A percentile compares a stretch with the other conserved stretches of the same genome.
phyloP scores from a whole-genome alignment of 176 grass and related monocot species.

The Phyllostachys edulis region DNA sequence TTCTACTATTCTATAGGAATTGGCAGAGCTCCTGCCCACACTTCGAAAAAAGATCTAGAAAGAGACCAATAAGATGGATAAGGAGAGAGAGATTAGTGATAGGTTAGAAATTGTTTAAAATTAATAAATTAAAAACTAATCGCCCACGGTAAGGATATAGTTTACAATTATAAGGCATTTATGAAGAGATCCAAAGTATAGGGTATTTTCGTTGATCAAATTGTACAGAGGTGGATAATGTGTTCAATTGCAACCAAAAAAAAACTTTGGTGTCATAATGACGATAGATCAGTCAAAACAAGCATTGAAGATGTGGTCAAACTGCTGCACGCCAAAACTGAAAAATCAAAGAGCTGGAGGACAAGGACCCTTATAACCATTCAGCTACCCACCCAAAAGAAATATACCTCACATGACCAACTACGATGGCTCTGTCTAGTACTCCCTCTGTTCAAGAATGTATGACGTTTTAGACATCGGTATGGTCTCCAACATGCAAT shows the following conservation, averaged over 20 bases:
- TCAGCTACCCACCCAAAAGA: neutral
- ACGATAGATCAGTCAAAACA: neutral
- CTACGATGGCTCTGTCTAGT: neutral
- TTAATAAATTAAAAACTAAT: neutral
- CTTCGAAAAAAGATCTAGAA: neutral
- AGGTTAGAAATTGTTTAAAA: neutral
- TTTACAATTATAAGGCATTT: neutral
- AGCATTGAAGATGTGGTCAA: neutral
- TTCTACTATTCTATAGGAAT: neutral
- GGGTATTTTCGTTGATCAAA: neutral
- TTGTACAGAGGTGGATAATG: neutral
- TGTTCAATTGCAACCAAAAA: neutral
- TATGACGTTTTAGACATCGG: too few relatives aligned
- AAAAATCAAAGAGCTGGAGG: neutral
- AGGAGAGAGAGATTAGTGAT: neutral
- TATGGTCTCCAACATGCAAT: too few relatives aligned
- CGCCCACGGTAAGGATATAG: neutral
- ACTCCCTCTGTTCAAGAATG: too few relatives aligned
- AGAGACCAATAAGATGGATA: neutral
- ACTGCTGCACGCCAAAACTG: too few relatives aligned
- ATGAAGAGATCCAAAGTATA: neutral
- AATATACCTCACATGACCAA: neutral
- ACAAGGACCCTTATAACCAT: neutral
- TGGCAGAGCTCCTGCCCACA: neutral
- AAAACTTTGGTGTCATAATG: neutral